Percentiles rank a stretch among this genome's conserved stretches.
Conservation (phyloP, 768 basidiomycete species). For the Botryobasidium botryosum region DNA sequence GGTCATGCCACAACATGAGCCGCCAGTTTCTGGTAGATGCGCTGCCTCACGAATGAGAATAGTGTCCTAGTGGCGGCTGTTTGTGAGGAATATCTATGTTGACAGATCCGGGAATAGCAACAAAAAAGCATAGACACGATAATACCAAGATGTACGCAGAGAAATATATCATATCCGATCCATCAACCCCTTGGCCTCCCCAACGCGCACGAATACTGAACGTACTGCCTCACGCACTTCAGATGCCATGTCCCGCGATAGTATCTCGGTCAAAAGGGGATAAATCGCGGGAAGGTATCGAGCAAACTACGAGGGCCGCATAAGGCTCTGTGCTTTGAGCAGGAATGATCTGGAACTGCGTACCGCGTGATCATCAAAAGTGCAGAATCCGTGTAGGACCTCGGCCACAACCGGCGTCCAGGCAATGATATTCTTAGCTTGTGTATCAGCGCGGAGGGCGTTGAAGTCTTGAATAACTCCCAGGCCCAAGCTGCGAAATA, state of each 20-base stretch:
- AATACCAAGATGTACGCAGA: too few relatives aligned
- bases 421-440: constrained; percentile 85
- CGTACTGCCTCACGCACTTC: constrained; percentile 71
- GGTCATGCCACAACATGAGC: too few relatives aligned
- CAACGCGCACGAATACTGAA: constrained; percentile 67
- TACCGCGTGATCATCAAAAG: constrained; percentile 82
- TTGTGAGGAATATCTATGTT: too few relatives aligned
- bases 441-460: constrained; percentile 74
- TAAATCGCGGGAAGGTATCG: constrained; percentile 83
- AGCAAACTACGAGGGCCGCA: constrained; percentile 41
- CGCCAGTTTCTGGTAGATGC: too few relatives aligned
- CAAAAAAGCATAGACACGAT: too few relatives aligned
- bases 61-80: too few relatives aligned
- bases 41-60: too few relatives aligned
- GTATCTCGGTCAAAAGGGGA: constrained; percentile 70
- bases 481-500: constrained; percentile 47
- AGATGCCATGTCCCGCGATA: constrained; percentile 64
- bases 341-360: constrained; percentile 21
- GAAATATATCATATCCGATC: constrained; percentile 23
- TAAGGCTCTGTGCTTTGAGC: constrained; percentile 7
- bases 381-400: constrained; percentile 76
- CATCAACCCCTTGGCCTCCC: constrained; percentile 51
- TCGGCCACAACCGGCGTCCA: constrained; percentile 99
- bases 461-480: constrained; percentile 85
- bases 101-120: too few relatives aligned